Base-by-base conservation (phyloP, 2,329 filamentous ascomycete genomes). In the Plenodomus lindquistii region DNA sequence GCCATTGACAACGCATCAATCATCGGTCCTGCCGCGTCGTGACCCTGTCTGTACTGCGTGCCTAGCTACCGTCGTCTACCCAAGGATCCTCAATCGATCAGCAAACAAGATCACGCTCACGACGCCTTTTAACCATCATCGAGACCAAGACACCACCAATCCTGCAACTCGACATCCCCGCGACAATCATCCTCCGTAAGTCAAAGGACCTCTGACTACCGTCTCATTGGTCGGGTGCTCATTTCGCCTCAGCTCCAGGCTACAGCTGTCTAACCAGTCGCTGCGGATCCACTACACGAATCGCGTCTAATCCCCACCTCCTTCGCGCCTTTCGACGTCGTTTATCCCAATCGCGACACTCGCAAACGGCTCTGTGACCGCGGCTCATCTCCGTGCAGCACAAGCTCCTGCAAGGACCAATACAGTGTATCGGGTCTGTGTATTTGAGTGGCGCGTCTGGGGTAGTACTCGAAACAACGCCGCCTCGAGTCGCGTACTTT, bases 1-100 rank as follows among this genome's bases (percentile, higher is more conserved):
- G 69, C 69, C 70, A 73, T 72, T 73, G 71, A 72, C 71, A 73
- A 68, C 71, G 64, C 71, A 73, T 73, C 70, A 66, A 70, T 59
- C 70, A 69, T 67, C 67, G 57, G 59, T 54, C 60, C 59, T 66
- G 59, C 60, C 55, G 65, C 66, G 63, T 71, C 67, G 66, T 72
- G 69, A 72, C 63, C 63, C 54, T 64, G 51, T 60, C 54, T 58
- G 50, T 58, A 54, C 59, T 58, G 53, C 55, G 52, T 59, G 62
- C 57, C 63, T 62, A 66, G 65, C 59, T 51, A 65, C 60, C 59
- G 57, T 58, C 50, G 56, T 57, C 52, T 34, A 57, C 56, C 58
- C 59, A 54, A 60, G n/a, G 56, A 61, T 62, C 62, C 16, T 37
- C 35, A 41, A 57, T 56, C 54, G 49, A 62, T 50, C 61, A 66